phyloP scores from a whole-genome alignment of 345 rosid genomes.

The Pugionium dolabratum region DNA sequence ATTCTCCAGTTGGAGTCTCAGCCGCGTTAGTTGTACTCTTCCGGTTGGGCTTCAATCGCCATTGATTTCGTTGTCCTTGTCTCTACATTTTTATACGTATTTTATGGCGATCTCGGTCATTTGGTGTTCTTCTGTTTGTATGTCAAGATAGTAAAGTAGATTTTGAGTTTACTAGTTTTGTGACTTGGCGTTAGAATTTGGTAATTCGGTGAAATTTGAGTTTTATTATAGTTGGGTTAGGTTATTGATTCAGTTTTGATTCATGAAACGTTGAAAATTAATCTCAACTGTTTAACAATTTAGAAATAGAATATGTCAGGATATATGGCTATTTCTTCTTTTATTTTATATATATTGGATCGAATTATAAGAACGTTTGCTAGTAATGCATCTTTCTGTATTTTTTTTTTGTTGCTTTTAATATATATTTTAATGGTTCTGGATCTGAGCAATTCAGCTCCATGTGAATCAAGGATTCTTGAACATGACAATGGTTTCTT shows the following conservation, averaged over 20 bases:
- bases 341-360: neutral
- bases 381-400: neutral
- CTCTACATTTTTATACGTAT: neutral
- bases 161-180: neutral
- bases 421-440: neutral
- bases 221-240: neutral
- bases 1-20: neutral
- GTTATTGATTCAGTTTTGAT: neutral
- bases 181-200: neutral
- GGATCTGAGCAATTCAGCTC: conserved; percentile 13
- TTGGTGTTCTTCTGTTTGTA: neutral
- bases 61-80: neutral
- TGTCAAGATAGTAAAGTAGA: neutral
- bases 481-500: conserved; percentile 21
- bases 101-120: neutral
- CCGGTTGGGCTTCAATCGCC: neutral
- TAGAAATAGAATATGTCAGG: conserved; percentile 11
- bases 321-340: neutral
- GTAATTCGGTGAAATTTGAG: neutral
- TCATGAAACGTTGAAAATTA: neutral
- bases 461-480: conserved; percentile 22
- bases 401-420: neutral
- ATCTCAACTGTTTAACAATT: neutral
- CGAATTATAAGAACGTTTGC: neutral
- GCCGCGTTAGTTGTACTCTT: neutral